These are phyloP conservation scores for Moesziomyces globuligerus DNA, from an alignment of 1,284 basidiomycete species.

Conservation along the genomic window DNA sequence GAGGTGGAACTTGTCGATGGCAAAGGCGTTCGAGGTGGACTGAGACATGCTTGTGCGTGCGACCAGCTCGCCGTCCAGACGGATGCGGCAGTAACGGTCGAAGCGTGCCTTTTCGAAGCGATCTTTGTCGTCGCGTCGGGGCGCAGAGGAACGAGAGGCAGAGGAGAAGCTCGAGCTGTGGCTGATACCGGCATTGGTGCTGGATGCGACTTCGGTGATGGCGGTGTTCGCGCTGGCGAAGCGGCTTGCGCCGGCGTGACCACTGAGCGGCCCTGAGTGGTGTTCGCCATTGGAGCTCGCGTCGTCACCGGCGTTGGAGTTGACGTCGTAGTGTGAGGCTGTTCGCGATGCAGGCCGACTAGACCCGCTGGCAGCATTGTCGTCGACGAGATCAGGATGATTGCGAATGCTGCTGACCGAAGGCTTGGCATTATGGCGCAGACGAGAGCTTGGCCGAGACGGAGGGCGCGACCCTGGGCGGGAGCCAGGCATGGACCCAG, in stretches of 20 bases:
- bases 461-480: constrained; percentile 15
- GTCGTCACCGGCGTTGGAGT: constrained; percentile 16
- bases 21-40: constrained; percentile 17
- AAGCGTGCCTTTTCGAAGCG: constrained; percentile 32
- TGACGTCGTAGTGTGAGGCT: constrained; percentile 17
- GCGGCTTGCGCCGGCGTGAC: constrained; percentile 25
- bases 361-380: constrained; percentile 18
- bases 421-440: constrained; percentile 28
- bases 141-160: constrained; percentile 5
- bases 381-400: constrained; percentile 11
- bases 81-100: constrained; percentile 54
- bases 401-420: constrained; percentile 29
- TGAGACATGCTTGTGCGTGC: constrained; percentile 47
- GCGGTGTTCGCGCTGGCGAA: constrained; percentile 6
- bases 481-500: no score
- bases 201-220: constrained; percentile 12
- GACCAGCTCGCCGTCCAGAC: constrained; percentile 48
- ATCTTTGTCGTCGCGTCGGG: constrained; percentile 34
- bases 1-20: constrained; percentile 51
- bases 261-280: constrained; percentile 25
- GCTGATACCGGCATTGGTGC: not conserved
- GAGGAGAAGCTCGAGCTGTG: constrained; percentile 8
- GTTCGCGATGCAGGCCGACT: constrained; percentile 29
- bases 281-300: constrained; percentile 19
- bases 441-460: constrained; percentile 29